A percentile compares a stretch with the other conserved stretches of the same genome.
Conservation (phyloP, 75 land plant species). For the Selaginella moellendorffii region DNA sequence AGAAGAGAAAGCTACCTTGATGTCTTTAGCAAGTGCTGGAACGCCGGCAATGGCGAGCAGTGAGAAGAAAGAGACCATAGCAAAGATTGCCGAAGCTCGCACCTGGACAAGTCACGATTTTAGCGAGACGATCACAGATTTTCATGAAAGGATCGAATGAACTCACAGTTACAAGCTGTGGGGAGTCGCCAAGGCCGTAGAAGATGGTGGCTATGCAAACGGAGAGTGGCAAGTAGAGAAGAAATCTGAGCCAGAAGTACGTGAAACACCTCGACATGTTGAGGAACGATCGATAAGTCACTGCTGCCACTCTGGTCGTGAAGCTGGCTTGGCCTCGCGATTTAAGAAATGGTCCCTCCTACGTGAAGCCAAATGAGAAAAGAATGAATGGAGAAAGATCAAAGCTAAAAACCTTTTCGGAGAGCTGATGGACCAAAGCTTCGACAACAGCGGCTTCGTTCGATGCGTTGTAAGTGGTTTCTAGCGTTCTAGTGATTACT, state of each 20-base stretch:
- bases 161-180: constrained; percentile 52
- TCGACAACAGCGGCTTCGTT: constrained; percentile 57
- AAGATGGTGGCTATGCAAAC: constrained; percentile 55
- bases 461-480: constrained; percentile 59
- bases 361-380: too few species aligned
- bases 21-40: constrained; percentile 60
- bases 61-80: constrained; percentile 48
- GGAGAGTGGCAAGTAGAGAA: constrained; percentile 40
- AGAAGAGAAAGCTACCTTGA: constrained; percentile 58
- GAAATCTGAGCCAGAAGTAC: constrained; percentile 59
- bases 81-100: constrained; percentile 58
- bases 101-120: too few species aligned
- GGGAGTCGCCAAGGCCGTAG: constrained; percentile 47
- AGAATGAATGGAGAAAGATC: too few species aligned
- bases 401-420: constrained; percentile 49
- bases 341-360: constrained; percentile 63
- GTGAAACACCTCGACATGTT: constrained; percentile 69
- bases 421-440: constrained; percentile 47
- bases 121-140: too few species aligned
- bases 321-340: constrained; percentile 38
- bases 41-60: constrained; percentile 51
- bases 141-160: too few species aligned
- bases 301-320: constrained; percentile 34
- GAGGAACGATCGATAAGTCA: constrained; percentile 61
- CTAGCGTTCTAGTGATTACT: constrained; percentile 70